phyloP scores from a whole-genome alignment of 2,329 filamentous ascomycete species.

The Keithomyces neogunnii region DNA sequence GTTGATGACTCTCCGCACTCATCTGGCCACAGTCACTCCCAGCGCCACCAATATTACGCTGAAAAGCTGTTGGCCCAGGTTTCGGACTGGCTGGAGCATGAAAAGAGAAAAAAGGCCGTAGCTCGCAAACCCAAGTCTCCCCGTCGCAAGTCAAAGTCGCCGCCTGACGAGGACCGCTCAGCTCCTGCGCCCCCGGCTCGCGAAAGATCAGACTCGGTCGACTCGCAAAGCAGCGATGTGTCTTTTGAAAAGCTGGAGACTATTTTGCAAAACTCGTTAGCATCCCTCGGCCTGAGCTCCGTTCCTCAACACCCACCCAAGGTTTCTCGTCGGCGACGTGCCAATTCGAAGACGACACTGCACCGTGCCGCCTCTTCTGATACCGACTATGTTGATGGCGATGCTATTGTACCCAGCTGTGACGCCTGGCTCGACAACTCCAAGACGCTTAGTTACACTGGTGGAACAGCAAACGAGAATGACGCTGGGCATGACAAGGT shows the following conservation, averaged over 20 bases:
- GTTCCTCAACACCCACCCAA: slow-evolving; percentile 35
- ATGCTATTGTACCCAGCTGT: slow-evolving; percentile 73
- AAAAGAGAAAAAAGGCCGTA: slow-evolving; percentile 57
- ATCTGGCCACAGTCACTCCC: slow-evolving; percentile 18
- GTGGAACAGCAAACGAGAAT: slow-evolving; percentile 33
- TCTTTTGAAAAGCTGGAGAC: slow-evolving; percentile 74
- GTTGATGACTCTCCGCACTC: slow-evolving; percentile 19
- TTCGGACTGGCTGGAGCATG: slow-evolving; percentile 73
- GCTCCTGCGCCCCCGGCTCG: slow-evolving; percentile 10
- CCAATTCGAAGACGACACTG: slow-evolving; percentile 25
- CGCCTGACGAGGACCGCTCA: slow-evolving; percentile 17
- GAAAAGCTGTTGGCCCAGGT: slow-evolving; percentile 65
- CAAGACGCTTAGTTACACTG: slow-evolving; percentile 72
- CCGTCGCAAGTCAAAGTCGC: slow-evolving; percentile 33
- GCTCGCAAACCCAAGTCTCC: slow-evolving; percentile 24
- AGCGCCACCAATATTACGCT: slow-evolving; percentile 31
- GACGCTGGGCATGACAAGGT: slow-evolving; percentile 34
- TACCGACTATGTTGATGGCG: slow-evolving; percentile 76
- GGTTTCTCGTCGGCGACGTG: slow-evolving; percentile 32
- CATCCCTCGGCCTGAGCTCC: slow-evolving; percentile 39
- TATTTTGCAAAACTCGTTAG: slow-evolving; percentile 64
- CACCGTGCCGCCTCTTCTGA: slow-evolving; percentile 61
- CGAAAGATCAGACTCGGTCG: slow-evolving; percentile 44
- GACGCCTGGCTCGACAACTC: slow-evolving; percentile 83
- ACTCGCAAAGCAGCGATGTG: slow-evolving; percentile 59